Base-by-base conservation (phyloP, 352 stramenopile species). In the Albugo laibachii region DNA sequence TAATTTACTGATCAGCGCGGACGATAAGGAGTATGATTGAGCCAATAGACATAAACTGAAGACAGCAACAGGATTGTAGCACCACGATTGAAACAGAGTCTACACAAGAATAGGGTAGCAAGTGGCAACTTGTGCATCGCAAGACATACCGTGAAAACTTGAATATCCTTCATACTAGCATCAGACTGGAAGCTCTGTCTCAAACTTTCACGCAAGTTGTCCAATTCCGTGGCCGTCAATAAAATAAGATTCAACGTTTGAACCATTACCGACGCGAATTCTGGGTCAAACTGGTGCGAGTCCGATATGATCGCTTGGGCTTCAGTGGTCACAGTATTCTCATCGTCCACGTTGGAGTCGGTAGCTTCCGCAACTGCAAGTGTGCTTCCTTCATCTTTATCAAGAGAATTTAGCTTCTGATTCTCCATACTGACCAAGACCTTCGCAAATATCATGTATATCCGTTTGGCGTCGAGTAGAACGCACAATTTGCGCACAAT, bases 231-330 rank as follows among this genome's bases (percentile, higher is more conserved):
- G 0, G 95, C 94, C 8, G 96, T 99, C 0, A 99, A 66, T 31
- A 99, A 59, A 53, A 99, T 99, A 8, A 99, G 61, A 55, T 98
- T 99, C 10, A 99, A 71, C 31, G 94, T 98, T 71, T 99, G 95
- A 6, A 99, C 93, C 92, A 99, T 98, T 14, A 98, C 93, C 0
- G 85, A 86, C 12, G 95, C 85, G 64, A 99, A 99, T 48, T 98
- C 92, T 45, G 83, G 65, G 49, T 96, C 79, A 11, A 54, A 19
- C 18, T 82, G 47, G 5, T 54, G 63, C 53, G 55, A 46, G 13
- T 35, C 57, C 11, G 45, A 38, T 16, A 62, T 56, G 16, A 43
- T 43, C 3, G 8, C 38, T 43, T 43, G 38, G 8, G 24, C 8
- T 31, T 31, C 24, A 31, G 3, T 31, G 24, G 24, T 31, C 3